phyloP scores from a whole-genome alignment of 495 filamentous ascomycete genomes.

The Apiosordaria backusii region DNA sequence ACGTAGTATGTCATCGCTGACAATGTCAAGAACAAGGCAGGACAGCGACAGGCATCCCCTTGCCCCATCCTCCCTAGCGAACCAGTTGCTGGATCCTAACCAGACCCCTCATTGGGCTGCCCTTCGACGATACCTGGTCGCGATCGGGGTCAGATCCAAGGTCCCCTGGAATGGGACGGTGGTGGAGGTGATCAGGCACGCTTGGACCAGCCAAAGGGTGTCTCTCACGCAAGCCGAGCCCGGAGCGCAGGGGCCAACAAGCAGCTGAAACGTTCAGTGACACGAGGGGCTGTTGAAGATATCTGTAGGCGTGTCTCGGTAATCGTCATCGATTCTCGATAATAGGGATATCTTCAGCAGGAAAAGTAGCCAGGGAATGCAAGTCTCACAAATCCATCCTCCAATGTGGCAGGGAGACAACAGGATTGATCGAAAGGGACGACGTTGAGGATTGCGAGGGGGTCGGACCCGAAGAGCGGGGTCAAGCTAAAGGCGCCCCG shows the following conservation, averaged over 20 bases:
- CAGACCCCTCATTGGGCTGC: too few species aligned
- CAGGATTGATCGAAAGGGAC: not conserved
- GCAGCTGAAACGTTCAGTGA: constrained; percentile 17
- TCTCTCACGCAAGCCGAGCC: not conserved
- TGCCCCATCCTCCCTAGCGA: not conserved
- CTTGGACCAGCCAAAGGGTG: constrained; percentile 18
- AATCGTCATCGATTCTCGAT: not conserved
- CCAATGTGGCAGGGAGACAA: not conserved
- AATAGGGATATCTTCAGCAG: not conserved
- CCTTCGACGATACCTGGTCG: not conserved
- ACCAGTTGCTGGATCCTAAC: too few species aligned
- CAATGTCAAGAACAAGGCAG: too few species aligned
- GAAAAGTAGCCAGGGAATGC: not conserved
- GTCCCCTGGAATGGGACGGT: constrained; percentile 15
- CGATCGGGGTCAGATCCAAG: not conserved
- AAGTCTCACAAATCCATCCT: not conserved
- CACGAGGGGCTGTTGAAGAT: constrained; percentile 1
- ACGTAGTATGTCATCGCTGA: not conserved
- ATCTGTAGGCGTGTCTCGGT: not conserved
- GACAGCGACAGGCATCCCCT: not conserved
- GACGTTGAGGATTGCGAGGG: constrained; percentile 7
- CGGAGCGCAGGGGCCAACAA: constrained; percentile 11
- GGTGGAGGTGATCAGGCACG: constrained; percentile 25
- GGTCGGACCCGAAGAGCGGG: constrained; percentile 7
- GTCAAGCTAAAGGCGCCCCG: not conserved